These are phyloP conservation scores for Sclerotiophoma versabilis DNA, from an alignment of 2,329 filamentous ascomycete genomes.

Conservation along the genomic window DNA sequence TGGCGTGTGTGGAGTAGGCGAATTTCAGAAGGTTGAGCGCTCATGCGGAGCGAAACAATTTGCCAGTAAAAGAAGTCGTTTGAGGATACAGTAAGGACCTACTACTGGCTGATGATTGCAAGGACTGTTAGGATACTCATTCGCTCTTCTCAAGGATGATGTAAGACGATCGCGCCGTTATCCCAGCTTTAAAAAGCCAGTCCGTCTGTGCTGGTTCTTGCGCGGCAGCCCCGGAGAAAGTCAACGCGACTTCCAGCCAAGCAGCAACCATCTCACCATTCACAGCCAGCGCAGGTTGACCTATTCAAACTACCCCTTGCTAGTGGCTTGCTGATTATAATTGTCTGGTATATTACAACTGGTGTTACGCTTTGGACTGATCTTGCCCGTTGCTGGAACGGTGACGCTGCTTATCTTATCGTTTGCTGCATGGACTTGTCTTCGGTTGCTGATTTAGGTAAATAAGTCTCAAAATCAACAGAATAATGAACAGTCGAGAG, in stretches of 20 bases:
- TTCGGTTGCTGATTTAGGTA: background rate
- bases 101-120: background rate
- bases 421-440: background rate
- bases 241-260: conserved; percentile 4
- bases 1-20: background rate
- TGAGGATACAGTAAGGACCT: background rate
- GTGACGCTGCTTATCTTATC: conserved; percentile 1
- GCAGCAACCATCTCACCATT: background rate
- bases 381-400: background rate
- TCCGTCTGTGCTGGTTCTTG: background rate
- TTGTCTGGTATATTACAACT: conserved; percentile 3
- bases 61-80: background rate
- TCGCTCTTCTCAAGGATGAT: background rate
- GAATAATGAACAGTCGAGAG: background rate
- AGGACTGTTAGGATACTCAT: background rate
- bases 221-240: conserved; percentile 3
- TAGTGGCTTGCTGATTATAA: conserved; percentile 2
- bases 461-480: background rate
- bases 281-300: background rate
- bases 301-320: background rate
- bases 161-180: background rate
- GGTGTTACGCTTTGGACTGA: background rate
- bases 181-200: background rate
- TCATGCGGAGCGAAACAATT: background rate
- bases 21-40: background rate